Percentiles rank a stretch among this genome's conserved stretches.
These are phyloP conservation scores for Borealophlyctis nickersoniae DNA, from an alignment of 192 early-diverging fungal genomes.

Conservation along the genomic window DNA sequence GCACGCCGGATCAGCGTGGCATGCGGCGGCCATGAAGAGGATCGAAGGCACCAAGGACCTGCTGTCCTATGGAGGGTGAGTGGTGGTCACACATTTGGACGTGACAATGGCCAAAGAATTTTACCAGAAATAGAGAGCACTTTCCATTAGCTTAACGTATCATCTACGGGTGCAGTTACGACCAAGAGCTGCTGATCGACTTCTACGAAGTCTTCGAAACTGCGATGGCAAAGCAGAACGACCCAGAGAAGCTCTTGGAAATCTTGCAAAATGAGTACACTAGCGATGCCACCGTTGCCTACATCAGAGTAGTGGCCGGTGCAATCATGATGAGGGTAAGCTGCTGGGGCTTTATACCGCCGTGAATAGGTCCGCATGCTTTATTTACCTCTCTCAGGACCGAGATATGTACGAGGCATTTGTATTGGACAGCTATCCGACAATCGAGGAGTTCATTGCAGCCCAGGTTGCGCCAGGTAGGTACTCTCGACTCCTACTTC, in stretches of 20 bases:
- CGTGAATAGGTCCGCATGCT: slow-evolving; percentile 6
- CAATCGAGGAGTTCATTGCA: slow-evolving; percentile 41
- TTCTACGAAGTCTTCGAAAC: slow-evolving; percentile 45
- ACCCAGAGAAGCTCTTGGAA: slow-evolving; percentile 26
- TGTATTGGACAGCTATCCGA: slow-evolving; percentile 45
- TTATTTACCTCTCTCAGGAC: slow-evolving; percentile 29
- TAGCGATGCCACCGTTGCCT: slow-evolving; percentile 54
- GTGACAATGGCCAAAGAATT: no score
- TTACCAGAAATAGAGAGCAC: no score
- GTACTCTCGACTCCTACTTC: no score
- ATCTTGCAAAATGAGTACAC: slow-evolving; percentile 38
- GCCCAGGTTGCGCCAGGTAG: slow-evolving; percentile 48
- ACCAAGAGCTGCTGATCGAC: slow-evolving; percentile 44
- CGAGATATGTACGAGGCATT: slow-evolving; percentile 54
- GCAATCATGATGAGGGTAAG: slow-evolving; percentile 46
- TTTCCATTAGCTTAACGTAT: background rate
- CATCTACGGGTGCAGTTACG: slow-evolving; percentile 23
- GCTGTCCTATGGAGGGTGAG: slow-evolving; percentile 3
- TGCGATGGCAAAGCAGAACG: slow-evolving; percentile 17
- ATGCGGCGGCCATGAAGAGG: slow-evolving; percentile 21
- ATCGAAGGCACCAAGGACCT: background rate
- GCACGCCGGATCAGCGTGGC: slow-evolving; percentile 26
- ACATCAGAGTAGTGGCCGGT: slow-evolving; percentile 46
- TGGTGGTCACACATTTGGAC: no score
- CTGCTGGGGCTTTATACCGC: background rate